These are phyloP conservation scores for Backusella sp. DNA, from an alignment of 192 early-diverging fungal genomes.

Conservation along the genomic window DNA sequence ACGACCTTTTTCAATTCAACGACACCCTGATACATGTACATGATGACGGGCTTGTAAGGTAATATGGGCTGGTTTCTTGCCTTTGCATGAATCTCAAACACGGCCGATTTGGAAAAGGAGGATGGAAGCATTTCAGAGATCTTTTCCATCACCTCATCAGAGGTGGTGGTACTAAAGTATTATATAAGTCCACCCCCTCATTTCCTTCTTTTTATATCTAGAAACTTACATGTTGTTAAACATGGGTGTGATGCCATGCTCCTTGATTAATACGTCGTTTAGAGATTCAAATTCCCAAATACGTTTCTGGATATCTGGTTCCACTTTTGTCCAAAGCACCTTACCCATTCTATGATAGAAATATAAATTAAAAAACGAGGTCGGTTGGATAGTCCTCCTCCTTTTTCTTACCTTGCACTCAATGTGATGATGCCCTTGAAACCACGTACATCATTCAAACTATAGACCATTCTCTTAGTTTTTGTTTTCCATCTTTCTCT, in stretches of 20 bases:
- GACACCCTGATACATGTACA: constrained; percentile 32
- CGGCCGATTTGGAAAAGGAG: neutral
- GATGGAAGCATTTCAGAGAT: constrained; percentile 15
- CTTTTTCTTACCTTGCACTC: constrained; percentile 26
- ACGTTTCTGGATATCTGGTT: constrained; percentile 7
- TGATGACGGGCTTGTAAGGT: constrained; percentile 24
- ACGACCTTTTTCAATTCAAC: constrained; percentile 42
- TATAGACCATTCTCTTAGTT: neutral
- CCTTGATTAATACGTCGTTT: constrained; percentile 35
- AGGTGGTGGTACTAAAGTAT: constrained; percentile 19
- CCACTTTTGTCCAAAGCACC: constrained; percentile 34
- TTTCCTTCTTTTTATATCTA: neutral
- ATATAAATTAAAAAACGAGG: no score
- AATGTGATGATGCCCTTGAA: constrained; percentile 36
- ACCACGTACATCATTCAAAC: constrained; percentile 30
- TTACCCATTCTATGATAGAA: constrained; percentile 37
- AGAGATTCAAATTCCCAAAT: constrained; percentile 40
- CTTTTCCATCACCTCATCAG: constrained; percentile 12
- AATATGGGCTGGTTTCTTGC: constrained; percentile 38
- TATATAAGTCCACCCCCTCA: neutral
- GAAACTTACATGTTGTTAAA: constrained; percentile 38
- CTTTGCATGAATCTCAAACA: constrained; percentile 39
- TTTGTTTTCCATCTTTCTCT: neutral
- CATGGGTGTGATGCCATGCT: constrained; percentile 19
- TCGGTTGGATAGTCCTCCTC: no score